Base-by-base conservation (phyloP, 73 alveolate species). In the Symbiodinium pilosum region DNA sequence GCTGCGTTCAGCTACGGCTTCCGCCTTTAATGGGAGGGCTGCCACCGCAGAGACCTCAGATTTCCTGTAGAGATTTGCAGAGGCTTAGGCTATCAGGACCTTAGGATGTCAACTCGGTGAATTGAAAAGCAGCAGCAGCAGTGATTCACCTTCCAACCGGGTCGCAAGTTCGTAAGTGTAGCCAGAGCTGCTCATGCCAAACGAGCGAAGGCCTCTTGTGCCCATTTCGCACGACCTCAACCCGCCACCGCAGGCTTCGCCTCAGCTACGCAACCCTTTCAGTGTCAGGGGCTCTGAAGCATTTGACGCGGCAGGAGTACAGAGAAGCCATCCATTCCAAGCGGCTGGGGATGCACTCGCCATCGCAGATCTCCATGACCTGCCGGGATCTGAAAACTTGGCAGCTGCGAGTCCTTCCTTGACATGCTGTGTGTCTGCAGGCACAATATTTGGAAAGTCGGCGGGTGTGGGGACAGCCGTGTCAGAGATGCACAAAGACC, bases 391-490 rank as follows among this genome's bases (percentile, higher is more conserved):
- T 5, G 32, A 7, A 68, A 32, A 7, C 83, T 24, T 68, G 83
- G 47, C 32, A 51, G 87, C 32, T 24, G 32, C 75, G 75, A 18
- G 75, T 54, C 14, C n/a, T 14, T 73, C 26, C 24, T 40, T 4
- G 11, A 40, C 43, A 14, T 9, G 81, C 30, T 9, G 41, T 64
- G 81, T 20, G 2, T 3, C 2, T 64, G 54, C 18, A 91, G 96
- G 98, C 38, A 92, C 64, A 83, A 43, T 92, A 64, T 92, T 92
- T 38, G 98, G 98, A 44, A 92, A 92, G 64, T 75, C 98, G 1
- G 98, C 98, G 24, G 98, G 98, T 24, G 92, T 71, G 36, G 98
- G 98, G 21, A 92, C 98, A 39, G 41, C 84, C 68, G 98, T 92
- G 40, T 92, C 98, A 14, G 98, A 92, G 38, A 73, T 92, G 92